Evolutionary conservation across 306 rosid species (phyloP), one percentile per base, ranked within the genome.

Genomic region (Trifolium pratense): DNA sequence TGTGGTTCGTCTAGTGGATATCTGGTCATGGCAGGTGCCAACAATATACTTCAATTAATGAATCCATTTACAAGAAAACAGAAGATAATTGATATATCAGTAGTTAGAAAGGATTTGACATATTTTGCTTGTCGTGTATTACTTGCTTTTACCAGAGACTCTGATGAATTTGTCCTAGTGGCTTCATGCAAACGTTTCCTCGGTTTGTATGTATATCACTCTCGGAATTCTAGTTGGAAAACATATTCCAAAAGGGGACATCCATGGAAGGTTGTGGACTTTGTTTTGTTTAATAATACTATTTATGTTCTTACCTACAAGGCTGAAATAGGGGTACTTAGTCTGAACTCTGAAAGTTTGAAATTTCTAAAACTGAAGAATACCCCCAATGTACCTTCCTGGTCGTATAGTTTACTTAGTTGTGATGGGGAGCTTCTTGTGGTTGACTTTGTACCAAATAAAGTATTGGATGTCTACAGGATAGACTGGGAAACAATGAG

Each of bases 1-100:
- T 12, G 3, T 9, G 71, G 72, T 0, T 79, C 36, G 21, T 67
- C 83, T 0, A 60, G 56, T 67, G 83, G 79, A 36, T 49, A 49
- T 25, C 0, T 74, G n/a, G 61, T 74, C 9, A 66, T 73, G 71
- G 40, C 3, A 4, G n/a, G 48, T 12, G 17, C 4, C 15, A 0
- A 12, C 5, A 0, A 5, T 3, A 29, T 21, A 18, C 5, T 79
- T 17, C 1, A 58, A 6, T 60, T 79, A 15, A 5, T 79, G 23
- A 74, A 79, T 34, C 71, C 76, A 5, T 79, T 79, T 13, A 53
- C 39, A 39, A 68, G 17, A 21, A 60, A 48, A 21, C 15, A 16
- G 6, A 4, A 14, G 7, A 29, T 4, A 23, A 66, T 79, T 23
- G 4, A 15, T 9, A 36, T 0, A 0, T 5, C 45, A 12, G 1